Percentiles rank a stretch among this genome's conserved stretches.
Conservation (phyloP, 2,329 filamentous ascomycete genomes). For the Trichoderma lentiforme region DNA sequence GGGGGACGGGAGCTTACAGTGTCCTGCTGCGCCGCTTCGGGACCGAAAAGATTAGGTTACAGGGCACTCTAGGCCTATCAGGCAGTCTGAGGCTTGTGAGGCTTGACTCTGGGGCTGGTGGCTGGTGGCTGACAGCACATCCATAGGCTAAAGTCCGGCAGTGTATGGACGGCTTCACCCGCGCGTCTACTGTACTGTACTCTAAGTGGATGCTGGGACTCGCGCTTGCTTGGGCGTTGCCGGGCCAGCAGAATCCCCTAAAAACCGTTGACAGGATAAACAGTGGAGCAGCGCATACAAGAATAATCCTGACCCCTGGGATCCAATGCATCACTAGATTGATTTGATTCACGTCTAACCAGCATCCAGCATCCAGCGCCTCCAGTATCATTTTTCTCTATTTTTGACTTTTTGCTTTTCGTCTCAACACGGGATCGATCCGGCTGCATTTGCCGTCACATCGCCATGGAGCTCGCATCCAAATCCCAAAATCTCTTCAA, state of each 20-base stretch:
- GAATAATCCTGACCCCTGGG: neutral
- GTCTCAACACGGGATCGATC: neutral
- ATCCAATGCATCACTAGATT: neutral
- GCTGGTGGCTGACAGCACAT: neutral
- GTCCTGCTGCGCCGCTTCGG: constrained; percentile 3
- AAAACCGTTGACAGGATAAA: neutral
- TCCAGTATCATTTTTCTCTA: neutral
- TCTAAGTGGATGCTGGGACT: neutral
- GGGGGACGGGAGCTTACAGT: neutral
- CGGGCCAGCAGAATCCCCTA: neutral
- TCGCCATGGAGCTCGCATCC: constrained; percentile 26
- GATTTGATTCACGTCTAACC: neutral
- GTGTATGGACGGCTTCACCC: neutral
- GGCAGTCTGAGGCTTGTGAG: neutral
- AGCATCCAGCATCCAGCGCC: constrained; percentile 2
- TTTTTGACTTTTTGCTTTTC: neutral
- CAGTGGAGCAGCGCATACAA: constrained; percentile 7
- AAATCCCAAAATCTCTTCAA: constrained; percentile 68
- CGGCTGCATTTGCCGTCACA: neutral
- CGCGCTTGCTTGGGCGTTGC: constrained; percentile 8
- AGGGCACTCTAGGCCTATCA: neutral
- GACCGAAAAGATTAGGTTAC: neutral
- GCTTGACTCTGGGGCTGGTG: neutral
- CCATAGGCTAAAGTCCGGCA: neutral
- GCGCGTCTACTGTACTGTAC: neutral